These are phyloP conservation scores for Parachlorella kessleri DNA, from an alignment of 139 green algal species.

Conservation along the genomic window DNA sequence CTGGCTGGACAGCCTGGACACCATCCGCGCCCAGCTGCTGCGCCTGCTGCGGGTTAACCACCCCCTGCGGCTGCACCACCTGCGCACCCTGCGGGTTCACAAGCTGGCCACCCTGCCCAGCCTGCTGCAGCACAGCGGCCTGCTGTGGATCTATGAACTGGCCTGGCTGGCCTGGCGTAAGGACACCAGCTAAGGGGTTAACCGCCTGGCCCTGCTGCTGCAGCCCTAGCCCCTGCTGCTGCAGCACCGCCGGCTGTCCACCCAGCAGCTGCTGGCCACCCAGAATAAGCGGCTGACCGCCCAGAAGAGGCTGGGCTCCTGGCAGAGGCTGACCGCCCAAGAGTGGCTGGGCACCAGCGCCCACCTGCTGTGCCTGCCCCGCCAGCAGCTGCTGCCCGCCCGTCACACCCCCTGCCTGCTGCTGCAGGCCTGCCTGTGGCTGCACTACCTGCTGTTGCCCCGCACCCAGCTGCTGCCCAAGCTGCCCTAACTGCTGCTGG, in stretches of 20 bases:
- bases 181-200: too few relatives aligned
- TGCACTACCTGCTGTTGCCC: not conserved
- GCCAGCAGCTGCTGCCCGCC: not conserved
- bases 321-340: not conserved
- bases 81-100: too few relatives aligned
- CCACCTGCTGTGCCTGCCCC: not conserved
- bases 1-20: not conserved
- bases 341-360: not conserved
- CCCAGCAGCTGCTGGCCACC: not conserved
- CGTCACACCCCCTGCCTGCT: not conserved
- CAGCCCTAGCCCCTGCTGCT: not conserved
- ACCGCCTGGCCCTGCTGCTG: too few relatives aligned
- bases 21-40: not conserved
- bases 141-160: too few relatives aligned
- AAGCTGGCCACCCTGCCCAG: not conserved
- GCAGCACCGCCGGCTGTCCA: not conserved
- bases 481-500: not conserved
- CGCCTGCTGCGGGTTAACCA: not conserved
- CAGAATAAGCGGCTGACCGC: not conserved
- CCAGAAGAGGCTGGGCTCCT: not conserved
- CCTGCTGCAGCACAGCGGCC: not conserved
- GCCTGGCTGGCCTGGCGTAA: too few relatives aligned
- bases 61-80: not conserved
- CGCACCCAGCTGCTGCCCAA: not conserved
- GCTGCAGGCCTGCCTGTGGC: not conserved